Percentiles rank a stretch among this genome's conserved stretches.
Conservation (phyloP, 2,329 filamentous ascomycete species). For the Dothistroma septosporum region DNA sequence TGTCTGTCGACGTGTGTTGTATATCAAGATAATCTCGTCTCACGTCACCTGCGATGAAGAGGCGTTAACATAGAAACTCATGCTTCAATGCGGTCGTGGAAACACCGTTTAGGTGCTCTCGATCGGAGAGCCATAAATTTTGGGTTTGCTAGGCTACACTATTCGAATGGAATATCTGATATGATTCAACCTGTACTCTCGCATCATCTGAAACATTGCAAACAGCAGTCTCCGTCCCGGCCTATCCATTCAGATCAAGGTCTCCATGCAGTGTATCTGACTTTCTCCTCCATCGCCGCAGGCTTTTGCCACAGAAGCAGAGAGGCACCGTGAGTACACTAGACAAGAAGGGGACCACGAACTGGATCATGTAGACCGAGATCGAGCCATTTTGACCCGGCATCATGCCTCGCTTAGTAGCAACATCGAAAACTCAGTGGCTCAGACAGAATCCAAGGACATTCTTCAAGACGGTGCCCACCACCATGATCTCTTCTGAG, state of each 20-base stretch:
- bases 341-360: slow-evolving; percentile 40
- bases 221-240: not conserved
- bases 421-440: slow-evolving; percentile 42
- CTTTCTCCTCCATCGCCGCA: slow-evolving; percentile 39
- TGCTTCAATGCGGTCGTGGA: no score
- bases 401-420: slow-evolving; percentile 21
- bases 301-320: slow-evolving; percentile 42
- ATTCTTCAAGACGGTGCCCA: slow-evolving; percentile 45
- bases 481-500: slow-evolving; percentile 45
- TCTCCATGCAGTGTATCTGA: slow-evolving; percentile 38
- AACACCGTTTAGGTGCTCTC: no score
- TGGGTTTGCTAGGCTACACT: no score
- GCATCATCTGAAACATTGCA: not conserved
- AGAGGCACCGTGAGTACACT: slow-evolving; percentile 40
- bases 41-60: not conserved
- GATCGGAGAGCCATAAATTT: no score
- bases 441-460: slow-evolving; percentile 41
- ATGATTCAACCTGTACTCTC: not conserved
- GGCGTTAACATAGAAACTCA: not conserved
- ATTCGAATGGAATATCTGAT: not conserved
- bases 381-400: slow-evolving; percentile 35
- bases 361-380: slow-evolving; percentile 43
- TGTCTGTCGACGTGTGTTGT: not conserved
- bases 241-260: slow-evolving; percentile 25
- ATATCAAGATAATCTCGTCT: not conserved